Conservation (phyloP, 495 filamentous ascomycete genomes). For the Aspergillus ellipticus region DNA sequence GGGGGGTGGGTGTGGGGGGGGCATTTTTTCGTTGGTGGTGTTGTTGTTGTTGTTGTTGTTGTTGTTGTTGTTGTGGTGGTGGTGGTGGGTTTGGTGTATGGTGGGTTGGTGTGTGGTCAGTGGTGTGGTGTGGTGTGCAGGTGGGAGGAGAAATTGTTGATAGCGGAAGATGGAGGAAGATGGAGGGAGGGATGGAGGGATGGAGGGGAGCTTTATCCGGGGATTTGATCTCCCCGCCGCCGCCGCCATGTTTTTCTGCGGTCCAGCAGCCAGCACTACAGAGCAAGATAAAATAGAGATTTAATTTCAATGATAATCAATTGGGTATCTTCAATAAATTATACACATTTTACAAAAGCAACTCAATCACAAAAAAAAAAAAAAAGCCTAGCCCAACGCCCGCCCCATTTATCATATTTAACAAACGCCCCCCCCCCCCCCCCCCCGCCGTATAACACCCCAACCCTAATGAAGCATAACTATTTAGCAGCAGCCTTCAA, state of each 20-base stretch:
- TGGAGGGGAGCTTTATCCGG: not conserved
- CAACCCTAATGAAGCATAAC: not conserved
- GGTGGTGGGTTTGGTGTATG: not conserved
- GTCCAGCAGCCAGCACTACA: too few relatives aligned
- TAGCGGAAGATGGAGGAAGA: not conserved
- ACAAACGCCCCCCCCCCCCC: too few relatives aligned
- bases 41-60: not conserved
- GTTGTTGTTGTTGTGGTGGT: not conserved
- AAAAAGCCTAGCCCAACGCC: not conserved
- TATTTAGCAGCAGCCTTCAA: constrained; percentile 23
- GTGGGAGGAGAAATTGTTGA: not conserved
- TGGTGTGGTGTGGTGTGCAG: not conserved
- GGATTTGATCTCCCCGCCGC: too few relatives aligned
- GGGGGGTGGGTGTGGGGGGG: constrained; percentile 1
- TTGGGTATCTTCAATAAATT: not conserved
- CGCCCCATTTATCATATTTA: not conserved
- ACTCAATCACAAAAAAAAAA: not conserved
- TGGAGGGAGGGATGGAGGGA: not conserved
- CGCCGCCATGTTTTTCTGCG: too few relatives aligned
- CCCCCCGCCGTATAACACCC: not conserved
- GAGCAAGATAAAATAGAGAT: not conserved
- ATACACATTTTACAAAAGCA: not conserved
- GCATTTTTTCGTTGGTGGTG: constrained; percentile 16
- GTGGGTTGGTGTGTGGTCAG: not conserved
- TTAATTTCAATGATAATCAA: not conserved